These are phyloP conservation scores for Citrullus colocynthis DNA, from an alignment of 306 rosid genomes.

Conservation along the genomic window DNA sequence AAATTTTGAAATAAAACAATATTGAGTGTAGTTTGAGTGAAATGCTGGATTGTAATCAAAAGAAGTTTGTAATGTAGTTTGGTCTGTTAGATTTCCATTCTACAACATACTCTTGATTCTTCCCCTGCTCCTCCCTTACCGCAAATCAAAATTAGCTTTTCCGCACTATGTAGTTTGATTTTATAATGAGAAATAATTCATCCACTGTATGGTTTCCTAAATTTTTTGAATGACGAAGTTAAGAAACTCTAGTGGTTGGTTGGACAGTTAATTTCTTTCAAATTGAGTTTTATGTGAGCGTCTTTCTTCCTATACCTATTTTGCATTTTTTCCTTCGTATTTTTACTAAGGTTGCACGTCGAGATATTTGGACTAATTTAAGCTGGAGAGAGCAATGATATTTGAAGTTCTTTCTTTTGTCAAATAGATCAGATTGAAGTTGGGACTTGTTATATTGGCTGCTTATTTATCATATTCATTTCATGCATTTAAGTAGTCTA, in stretches of 20 bases:
- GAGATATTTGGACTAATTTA: neutral
- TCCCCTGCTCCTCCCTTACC: neutral
- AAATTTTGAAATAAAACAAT: constrained; percentile 33
- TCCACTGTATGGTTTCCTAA: neutral
- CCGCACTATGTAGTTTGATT: neutral
- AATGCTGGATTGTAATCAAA: constrained; percentile 67
- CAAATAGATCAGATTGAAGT: neutral
- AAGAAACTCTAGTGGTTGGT: neutral
- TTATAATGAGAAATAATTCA: neutral
- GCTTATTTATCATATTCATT: neutral
- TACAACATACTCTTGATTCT: neutral
- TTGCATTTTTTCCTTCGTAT: neutral
- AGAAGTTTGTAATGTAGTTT: constrained; percentile 54
- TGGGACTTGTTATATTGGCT: neutral
- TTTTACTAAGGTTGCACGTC: neutral
- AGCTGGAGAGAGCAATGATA: neutral
- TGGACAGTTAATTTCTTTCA: neutral
- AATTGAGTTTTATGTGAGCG: neutral
- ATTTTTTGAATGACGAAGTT: neutral
- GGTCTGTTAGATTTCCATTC: constrained; percentile 26
- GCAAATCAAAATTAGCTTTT: neutral
- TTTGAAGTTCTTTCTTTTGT: neutral
- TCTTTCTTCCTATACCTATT: neutral
- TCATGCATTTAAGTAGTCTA: neutral
- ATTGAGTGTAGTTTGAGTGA: constrained; percentile 59